These are phyloP conservation scores for Nakazawaea anatomiae DNA, from an alignment of 805 yeast genomes.

Conservation along the genomic window DNA sequence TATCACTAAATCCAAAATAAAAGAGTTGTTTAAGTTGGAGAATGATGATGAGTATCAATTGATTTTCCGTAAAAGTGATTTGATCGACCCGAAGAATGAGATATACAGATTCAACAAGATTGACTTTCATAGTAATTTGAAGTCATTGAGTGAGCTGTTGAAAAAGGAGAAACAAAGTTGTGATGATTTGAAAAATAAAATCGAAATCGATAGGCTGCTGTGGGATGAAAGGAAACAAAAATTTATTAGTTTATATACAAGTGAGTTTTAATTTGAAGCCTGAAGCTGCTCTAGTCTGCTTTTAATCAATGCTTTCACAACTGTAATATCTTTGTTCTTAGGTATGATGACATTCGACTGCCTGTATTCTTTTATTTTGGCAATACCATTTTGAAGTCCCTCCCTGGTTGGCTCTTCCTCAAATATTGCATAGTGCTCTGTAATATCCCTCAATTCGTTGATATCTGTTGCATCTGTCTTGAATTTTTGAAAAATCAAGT, in stretches of 20 bases:
- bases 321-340: conserved; percentile 27
- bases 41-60: conserved; percentile 8
- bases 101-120: conserved; percentile 7
- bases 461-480: conserved; percentile 30
- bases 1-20: background rate
- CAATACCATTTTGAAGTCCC: conserved; percentile 27
- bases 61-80: conserved; percentile 7
- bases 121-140: conserved; percentile 6
- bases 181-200: conserved; percentile 8
- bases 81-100: conserved; percentile 1
- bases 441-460: conserved; percentile 33
- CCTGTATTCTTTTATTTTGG: conserved; percentile 29
- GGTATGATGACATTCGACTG: conserved; percentile 24
- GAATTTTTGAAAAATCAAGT: conserved; percentile 57
- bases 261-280: background rate
- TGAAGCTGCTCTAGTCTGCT: conserved; percentile 23
- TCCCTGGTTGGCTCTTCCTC: conserved; percentile 30
- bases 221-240: background rate
- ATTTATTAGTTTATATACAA: conserved; percentile 5
- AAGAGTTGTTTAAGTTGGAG: conserved; percentile 7
- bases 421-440: conserved; percentile 28
- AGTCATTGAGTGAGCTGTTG: conserved; percentile 6
- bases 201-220: conserved; percentile 6
- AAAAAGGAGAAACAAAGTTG: conserved; percentile 7
- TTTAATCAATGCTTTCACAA: conserved; percentile 27